phyloP scores from a whole-genome alignment of 306 rosid species.

The Calophaca sinica region DNA sequence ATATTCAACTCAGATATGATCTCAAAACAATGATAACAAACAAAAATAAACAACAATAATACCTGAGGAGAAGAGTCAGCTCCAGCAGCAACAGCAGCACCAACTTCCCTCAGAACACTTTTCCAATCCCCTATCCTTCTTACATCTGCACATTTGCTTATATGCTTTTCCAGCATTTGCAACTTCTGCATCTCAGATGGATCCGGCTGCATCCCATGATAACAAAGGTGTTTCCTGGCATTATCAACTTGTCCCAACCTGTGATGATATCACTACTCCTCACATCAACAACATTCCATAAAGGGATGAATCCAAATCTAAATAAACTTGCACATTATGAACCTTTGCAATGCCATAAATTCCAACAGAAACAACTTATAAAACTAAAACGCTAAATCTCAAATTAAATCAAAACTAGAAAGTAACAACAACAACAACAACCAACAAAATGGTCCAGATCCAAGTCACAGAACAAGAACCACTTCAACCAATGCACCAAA shows the following conservation, averaged over 20 bases:
- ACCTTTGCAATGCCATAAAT: conserved; percentile 39
- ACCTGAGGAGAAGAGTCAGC: conserved; percentile 90
- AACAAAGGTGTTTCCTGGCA: conserved; percentile 73
- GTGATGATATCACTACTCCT: conserved; percentile 37
- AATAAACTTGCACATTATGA: conserved; percentile 9
- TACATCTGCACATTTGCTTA: conserved; percentile 74
- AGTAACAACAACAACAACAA: conserved; percentile 1
- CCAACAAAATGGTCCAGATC: conserved; percentile 44
- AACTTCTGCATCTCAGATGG: conserved; percentile 69
- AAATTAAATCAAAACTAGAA: not conserved
- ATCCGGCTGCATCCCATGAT: conserved; percentile 64
- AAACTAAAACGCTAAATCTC: not conserved
- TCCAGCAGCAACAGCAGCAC: conserved; percentile 72
- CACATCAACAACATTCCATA: conserved; percentile 23
- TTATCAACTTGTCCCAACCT: conserved; percentile 93
- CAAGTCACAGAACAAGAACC: conserved; percentile 15
- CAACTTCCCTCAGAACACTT: conserved; percentile 75
- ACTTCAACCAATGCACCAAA: conserved; percentile 15
- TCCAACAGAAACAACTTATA: not conserved
- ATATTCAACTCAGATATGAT: conserved; percentile 2
- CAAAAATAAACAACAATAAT: not conserved
- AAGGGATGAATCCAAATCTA: conserved; percentile 18
- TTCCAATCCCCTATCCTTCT: conserved; percentile 84
- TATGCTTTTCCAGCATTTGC: conserved; percentile 77
- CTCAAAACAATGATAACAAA: not conserved